Conservation (phyloP, 192 early-diverging fungal species). For the Linnemannia hyalina region DNA sequence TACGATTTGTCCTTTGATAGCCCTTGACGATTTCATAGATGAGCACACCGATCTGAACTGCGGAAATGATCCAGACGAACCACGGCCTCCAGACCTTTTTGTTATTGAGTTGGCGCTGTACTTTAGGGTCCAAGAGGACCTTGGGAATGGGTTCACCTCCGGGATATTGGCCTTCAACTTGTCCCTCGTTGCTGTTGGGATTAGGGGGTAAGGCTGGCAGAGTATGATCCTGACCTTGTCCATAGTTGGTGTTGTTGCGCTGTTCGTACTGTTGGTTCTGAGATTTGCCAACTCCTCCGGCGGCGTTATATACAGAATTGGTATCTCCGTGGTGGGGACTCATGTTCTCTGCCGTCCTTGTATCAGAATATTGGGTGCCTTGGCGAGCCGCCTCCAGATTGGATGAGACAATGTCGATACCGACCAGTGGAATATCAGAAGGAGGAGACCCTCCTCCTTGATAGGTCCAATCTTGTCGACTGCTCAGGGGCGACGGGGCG, state of each 20-base stretch:
- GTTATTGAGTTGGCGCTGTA: slow-evolving; percentile 45
- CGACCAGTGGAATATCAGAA: slow-evolving; percentile 40
- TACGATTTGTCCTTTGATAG: slow-evolving; percentile 65
- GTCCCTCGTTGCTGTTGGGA: neutral
- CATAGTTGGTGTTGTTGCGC: slow-evolving; percentile 4
- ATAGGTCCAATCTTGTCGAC: slow-evolving; percentile 23
- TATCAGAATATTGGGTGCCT: slow-evolving; percentile 34
- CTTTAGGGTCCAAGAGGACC: slow-evolving; percentile 53
- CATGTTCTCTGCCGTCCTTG: slow-evolving; percentile 38
- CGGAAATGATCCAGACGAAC: slow-evolving; percentile 62
- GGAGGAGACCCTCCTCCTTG: slow-evolving; percentile 9
- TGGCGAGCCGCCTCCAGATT: slow-evolving; percentile 33
- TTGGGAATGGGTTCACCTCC: slow-evolving; percentile 43
- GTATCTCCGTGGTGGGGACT: neutral
- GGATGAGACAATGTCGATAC: slow-evolving; percentile 49
- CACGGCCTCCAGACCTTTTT: slow-evolving; percentile 49
- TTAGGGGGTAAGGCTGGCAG: neutral
- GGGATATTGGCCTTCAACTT: neutral
- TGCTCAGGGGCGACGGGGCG: slow-evolving; percentile 37
- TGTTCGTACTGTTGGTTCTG: slow-evolving; percentile 1
- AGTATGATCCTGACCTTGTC: neutral
- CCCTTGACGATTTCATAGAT: slow-evolving; percentile 70
- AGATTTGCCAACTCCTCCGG: slow-evolving; percentile 18
- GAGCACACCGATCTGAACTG: slow-evolving; percentile 59
- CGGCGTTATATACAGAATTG: slow-evolving; percentile 4